phyloP scores from a whole-genome alignment of 1,284 basidiomycete species.

The Paramarasmius palmivorus region DNA sequence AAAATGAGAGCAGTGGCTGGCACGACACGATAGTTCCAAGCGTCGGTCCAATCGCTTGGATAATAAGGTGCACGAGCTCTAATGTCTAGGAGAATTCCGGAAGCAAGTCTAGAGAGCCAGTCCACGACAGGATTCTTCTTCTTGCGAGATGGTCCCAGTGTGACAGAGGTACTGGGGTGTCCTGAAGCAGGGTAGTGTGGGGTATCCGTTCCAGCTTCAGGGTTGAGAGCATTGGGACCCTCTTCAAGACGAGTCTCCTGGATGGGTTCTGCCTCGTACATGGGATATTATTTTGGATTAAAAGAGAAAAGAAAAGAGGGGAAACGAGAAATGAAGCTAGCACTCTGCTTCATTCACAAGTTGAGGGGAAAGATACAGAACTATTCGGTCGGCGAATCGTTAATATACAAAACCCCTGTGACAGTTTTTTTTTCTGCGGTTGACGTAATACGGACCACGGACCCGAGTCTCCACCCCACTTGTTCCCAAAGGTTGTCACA shows the following conservation, averaged over 20 bases:
- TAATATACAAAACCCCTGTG: no score
- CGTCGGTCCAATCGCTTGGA: conserved; percentile 83
- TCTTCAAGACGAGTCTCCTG: background rate
- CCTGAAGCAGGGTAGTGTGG: conserved; percentile 1
- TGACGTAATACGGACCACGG: no score
- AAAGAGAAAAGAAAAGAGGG: no score
- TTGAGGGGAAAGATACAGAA: no score
- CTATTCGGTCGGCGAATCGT: no score
- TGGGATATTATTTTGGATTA: no score
- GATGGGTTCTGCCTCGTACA: no score
- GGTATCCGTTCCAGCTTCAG: background rate
- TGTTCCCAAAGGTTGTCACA: no score
- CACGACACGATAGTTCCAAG: conserved; percentile 84
- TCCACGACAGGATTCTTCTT: conserved; percentile 1
- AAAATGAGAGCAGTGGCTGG: conserved; percentile 78
- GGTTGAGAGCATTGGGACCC: background rate
- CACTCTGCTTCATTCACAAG: no score
- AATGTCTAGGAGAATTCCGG: conserved; percentile 82
- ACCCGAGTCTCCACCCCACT: no score
- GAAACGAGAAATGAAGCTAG: no score
- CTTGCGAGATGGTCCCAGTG: background rate
- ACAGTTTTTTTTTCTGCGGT: no score
- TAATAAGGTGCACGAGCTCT: conserved; percentile 80
- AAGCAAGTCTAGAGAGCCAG: conserved; percentile 41
- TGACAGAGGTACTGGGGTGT: conserved; percentile 1